These are phyloP conservation scores for Volvox carteri DNA, from an alignment of 163 green algal species.

Conservation along the genomic window DNA sequence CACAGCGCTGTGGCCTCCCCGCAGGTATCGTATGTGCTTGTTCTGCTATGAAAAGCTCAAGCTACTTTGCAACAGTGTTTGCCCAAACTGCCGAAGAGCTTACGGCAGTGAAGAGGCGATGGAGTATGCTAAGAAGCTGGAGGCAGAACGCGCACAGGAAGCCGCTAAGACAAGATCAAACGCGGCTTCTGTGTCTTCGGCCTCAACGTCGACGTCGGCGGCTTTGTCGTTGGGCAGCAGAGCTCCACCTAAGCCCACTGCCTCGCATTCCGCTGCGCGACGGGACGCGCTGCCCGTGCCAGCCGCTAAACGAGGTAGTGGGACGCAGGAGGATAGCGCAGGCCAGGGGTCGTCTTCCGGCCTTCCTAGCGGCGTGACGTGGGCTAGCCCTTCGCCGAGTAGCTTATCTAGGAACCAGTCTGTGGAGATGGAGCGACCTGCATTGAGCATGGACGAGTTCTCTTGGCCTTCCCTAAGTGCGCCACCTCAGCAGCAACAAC, in stretches of 20 bases:
- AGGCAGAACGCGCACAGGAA: conserved; percentile 35
- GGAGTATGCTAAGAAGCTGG: conserved; percentile 55
- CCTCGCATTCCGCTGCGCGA: not conserved
- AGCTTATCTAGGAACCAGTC: conserved; percentile 53
- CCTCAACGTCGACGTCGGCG: not conserved
- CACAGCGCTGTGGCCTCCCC: not conserved
- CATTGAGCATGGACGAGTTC: conserved; percentile 48
- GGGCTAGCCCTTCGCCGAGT: conserved; percentile 44
- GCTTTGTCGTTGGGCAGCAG: not conserved
- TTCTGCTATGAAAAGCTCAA: conserved; percentile 81
- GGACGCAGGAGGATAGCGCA: not conserved
- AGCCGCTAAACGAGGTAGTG: conserved; percentile 44
- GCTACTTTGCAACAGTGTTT: conserved; percentile 72
- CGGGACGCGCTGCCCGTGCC: conserved; percentile 13
- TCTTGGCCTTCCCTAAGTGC: conserved; percentile 54
- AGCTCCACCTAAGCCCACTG: not conserved
- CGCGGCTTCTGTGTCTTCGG: not conserved
- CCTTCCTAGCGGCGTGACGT: conserved; percentile 57
- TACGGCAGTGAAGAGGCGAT: conserved; percentile 68
- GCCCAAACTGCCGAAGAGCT: conserved; percentile 75
- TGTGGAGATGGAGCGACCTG: conserved; percentile 43
- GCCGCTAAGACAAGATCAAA: not conserved
- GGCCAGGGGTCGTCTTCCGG: not conserved
- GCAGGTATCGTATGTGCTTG: conserved; percentile 82
- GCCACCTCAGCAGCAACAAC: not conserved